phyloP scores from a whole-genome alignment of 345 rosid species.

The Eucalyptus leucophloia region DNA sequence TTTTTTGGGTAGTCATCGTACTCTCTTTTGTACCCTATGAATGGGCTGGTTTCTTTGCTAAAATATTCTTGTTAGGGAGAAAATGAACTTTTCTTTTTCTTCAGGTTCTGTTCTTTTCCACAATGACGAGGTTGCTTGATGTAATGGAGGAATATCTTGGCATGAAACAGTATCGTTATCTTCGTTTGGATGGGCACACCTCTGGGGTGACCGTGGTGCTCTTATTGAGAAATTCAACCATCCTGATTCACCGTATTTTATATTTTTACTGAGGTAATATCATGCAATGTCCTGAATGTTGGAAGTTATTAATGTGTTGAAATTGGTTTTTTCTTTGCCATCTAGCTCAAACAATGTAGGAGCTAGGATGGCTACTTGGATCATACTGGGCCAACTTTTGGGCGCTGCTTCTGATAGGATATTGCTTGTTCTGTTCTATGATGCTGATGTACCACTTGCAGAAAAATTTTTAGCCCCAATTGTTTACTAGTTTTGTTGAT shows the following conservation, averaged over 20 bases:
- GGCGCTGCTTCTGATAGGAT: background rate
- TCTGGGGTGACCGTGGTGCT: slow-evolving; percentile 87
- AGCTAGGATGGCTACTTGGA: background rate
- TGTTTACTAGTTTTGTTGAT: background rate
- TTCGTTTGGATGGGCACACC: slow-evolving; percentile 91
- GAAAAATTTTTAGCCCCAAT: background rate
- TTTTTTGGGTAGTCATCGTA: background rate
- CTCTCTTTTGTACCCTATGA: background rate
- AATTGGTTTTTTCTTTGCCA: background rate
- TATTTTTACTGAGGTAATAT: slow-evolving; percentile 76
- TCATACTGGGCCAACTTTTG: background rate
- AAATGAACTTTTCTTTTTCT: background rate
- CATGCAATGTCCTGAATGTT: background rate
- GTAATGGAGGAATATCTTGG: slow-evolving; percentile 89
- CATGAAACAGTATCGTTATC: slow-evolving; percentile 63
- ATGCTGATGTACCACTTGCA: background rate
- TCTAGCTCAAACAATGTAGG: background rate
- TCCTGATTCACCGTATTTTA: slow-evolving; percentile 63
- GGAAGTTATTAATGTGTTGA: background rate
- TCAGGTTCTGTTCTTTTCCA: slow-evolving; percentile 93
- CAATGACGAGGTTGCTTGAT: slow-evolving; percentile 96
- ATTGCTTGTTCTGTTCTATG: background rate
- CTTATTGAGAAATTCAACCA: slow-evolving; percentile 69
- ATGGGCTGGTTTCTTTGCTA: background rate
- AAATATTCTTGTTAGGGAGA: background rate